Evolutionary conservation across 1,284 basidiomycete species (phyloP).

Genomic region (Malassezia slooffiae): DNA sequence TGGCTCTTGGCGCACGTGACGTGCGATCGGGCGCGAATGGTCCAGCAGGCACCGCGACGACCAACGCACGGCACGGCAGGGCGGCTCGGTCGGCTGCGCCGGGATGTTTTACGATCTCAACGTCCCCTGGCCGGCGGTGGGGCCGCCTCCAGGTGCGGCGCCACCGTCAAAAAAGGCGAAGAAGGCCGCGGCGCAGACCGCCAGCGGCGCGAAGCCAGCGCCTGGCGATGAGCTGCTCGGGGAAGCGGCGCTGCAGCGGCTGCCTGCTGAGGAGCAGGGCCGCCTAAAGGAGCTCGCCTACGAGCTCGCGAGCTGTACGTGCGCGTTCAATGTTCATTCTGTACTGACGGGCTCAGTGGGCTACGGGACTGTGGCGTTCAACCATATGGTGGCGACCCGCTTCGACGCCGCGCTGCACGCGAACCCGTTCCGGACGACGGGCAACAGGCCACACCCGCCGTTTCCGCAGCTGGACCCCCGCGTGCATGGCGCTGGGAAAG

Average conservation of each 20-base stretch:
- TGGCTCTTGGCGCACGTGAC: too few relatives aligned
- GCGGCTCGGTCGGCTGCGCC: neutral
- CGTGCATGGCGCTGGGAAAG: slow-evolving; percentile 1
- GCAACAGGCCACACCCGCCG: slow-evolving; percentile 18
- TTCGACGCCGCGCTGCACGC: slow-evolving; percentile 24
- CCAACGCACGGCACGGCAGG: neutral
- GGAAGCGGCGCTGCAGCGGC: neutral
- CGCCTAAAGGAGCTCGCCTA: slow-evolving; percentile 17
- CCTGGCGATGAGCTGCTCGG: too few relatives aligned
- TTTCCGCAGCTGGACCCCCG: slow-evolving; percentile 38
- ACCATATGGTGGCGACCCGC: slow-evolving; percentile 24
- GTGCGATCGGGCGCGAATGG: too few relatives aligned
- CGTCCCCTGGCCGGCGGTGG: slow-evolving; percentile 31
- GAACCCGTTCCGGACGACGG: slow-evolving; percentile 20
- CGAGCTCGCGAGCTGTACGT: slow-evolving; percentile 19
- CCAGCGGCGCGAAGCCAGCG: neutral
- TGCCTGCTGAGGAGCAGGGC: slow-evolving; percentile 12
- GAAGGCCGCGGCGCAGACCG: slow-evolving; percentile 14
- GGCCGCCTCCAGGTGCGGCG: neutral
- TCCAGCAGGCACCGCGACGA: too few relatives aligned
- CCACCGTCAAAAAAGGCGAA: slow-evolving; percentile 15
- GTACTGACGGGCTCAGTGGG: slow-evolving; percentile 18
- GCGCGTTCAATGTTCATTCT: neutral
- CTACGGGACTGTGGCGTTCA: slow-evolving; percentile 33
- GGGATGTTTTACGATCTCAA: slow-evolving; percentile 38